Evolutionary conservation across 2,329 filamentous ascomycete species (phyloP).

Genomic region (Cladophialophora exuberans): DNA sequence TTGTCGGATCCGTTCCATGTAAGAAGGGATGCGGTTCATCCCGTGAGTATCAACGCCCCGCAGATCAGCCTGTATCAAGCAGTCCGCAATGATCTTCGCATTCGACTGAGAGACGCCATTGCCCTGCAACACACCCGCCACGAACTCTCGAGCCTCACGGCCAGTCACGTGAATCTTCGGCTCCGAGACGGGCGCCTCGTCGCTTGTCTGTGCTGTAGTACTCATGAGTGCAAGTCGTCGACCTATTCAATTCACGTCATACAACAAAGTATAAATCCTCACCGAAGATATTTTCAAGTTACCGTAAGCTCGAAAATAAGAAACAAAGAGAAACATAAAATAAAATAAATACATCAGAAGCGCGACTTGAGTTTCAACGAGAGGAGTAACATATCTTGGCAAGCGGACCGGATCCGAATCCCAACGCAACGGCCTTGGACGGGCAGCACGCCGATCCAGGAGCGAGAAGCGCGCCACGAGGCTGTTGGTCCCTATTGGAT

Average conservation of each 20-base stretch:
- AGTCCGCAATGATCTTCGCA: slow-evolving; percentile 66
- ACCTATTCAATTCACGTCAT: not conserved
- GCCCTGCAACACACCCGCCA: slow-evolving; percentile 37
- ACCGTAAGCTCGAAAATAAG: not conserved
- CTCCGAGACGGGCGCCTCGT: not conserved
- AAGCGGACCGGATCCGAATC: too few species aligned
- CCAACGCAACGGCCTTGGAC: too few species aligned
- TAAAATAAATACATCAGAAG: too few species aligned
- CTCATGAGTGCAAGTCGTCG: not conserved
- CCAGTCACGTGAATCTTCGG: not conserved
- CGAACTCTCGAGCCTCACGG: not conserved
- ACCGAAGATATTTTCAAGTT: too few species aligned
- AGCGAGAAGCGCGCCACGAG: not conserved
- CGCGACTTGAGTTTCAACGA: not conserved
- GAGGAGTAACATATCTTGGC: not conserved
- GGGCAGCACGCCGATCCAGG: not conserved
- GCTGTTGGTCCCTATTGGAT: not conserved
- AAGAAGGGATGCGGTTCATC: slow-evolving; percentile 76
- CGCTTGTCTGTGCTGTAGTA: not conserved
- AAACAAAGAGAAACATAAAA: not conserved
- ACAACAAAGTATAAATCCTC: too few species aligned
- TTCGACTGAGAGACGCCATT: slow-evolving; percentile 64
- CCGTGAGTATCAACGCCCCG: slow-evolving; percentile 80
- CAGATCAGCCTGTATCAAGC: slow-evolving; percentile 73
- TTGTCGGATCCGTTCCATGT: slow-evolving; percentile 72